Conservation (phyloP, 1,284 basidiomycete genomes). For the Stereum hirsutum region DNA sequence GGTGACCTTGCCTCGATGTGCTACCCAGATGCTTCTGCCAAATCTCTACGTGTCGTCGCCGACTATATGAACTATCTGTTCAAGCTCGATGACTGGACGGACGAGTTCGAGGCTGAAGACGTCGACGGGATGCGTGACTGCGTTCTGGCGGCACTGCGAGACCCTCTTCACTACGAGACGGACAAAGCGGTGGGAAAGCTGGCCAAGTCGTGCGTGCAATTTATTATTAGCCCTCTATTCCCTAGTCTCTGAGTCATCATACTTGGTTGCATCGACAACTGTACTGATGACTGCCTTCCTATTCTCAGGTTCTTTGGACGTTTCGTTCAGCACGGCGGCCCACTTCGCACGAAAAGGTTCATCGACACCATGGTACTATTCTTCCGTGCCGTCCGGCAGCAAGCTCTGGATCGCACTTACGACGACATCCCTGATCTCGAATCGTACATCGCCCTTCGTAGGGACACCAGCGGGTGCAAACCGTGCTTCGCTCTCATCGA, state of each 20-base stretch:
- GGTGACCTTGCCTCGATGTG: constrained; percentile 59
- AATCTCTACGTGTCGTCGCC: constrained; percentile 49
- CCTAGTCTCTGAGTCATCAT: no score
- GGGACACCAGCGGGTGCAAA: constrained; percentile 26
- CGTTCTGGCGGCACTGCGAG: constrained; percentile 29
- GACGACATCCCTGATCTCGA: constrained; percentile 26
- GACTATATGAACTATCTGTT: constrained; percentile 31
- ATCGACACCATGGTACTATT: constrained; percentile 25
- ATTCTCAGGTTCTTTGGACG: constrained; percentile 3
- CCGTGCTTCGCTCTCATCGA: constrained; percentile 31
- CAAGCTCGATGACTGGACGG: constrained; percentile 30
- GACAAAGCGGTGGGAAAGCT: constrained; percentile 9
- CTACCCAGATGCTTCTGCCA: constrained; percentile 42
- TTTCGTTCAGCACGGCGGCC: background rate
- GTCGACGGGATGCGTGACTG: constrained; percentile 22
- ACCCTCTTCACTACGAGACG: constrained; percentile 22
- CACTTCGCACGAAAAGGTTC: constrained; percentile 21
- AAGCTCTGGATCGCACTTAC: constrained; percentile 22
- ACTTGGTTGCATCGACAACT: no score
- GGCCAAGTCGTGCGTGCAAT: constrained; percentile 5
- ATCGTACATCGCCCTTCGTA: constrained; percentile 24
- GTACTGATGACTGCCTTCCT: no score
- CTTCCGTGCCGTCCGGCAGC: constrained; percentile 27
- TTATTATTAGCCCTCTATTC: background rate
- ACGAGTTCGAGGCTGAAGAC: constrained; percentile 23